Evolutionary conservation across 169 alveolate species (phyloP), one percentile per base, ranked within the genome.

Genomic region (Plasmodium coatneyi): DNA sequence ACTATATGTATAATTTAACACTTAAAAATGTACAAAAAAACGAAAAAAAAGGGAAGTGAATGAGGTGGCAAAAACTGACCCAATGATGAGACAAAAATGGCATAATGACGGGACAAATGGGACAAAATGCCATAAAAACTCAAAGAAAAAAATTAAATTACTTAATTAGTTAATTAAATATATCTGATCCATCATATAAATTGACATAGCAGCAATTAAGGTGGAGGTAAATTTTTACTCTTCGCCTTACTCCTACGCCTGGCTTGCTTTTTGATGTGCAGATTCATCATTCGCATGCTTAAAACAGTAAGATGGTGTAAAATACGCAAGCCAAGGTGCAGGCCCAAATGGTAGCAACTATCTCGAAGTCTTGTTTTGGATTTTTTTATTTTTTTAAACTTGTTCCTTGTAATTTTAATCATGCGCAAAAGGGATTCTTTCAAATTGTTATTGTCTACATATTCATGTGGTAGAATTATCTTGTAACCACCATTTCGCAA

Each of bases 331-430:
- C 90, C 90, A 30, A 82, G 43, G 12, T 16, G 34, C 36, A 32
- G 16, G 22, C 49, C 76, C 22, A 82, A 82, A 25, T 34, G 9
- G 41, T 82, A 82, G 22, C 76, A 52, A 22, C n/a, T 52, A 82
- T 82, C 90, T 39, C 90, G 41, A 82, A 56, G 90, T 82, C 54
- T 82, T n/a, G 54, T 32, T 30, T 82, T 82, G 32, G 90, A 28
- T 82, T 82, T 82, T 82, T 82, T 46, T 32, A 82, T 82, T 82
- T 54, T 82, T 82, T 82, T 82, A 56, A 82, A 82, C 32, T 82
- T 82, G 39, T 30, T 34, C 76, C 71, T 46, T 41, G 90, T 82
- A 54, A 30, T 52, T 82, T 82, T 52, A 56, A 56, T 60, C 90
- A 30, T 56, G 14, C 90, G 80, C 56, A 79, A 79, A 30, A 79